Conservation (phyloP, 176 grass and related monocot species). For the Carex cristatella region DNA sequence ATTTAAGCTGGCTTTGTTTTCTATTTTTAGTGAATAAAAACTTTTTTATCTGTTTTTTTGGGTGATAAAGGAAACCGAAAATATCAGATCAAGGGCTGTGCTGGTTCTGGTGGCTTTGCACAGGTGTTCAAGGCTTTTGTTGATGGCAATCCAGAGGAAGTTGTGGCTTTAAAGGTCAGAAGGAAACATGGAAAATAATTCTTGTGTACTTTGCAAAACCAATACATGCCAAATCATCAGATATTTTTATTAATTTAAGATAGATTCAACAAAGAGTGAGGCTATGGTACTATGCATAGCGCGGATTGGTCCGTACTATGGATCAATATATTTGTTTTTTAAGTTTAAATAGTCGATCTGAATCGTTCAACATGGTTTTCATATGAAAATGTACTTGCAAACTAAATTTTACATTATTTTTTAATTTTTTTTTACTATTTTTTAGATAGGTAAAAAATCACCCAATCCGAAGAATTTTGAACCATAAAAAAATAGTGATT, state of each 20-base stretch:
- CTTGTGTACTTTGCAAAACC: neutral
- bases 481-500: too few species aligned
- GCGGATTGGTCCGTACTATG: too few species aligned
- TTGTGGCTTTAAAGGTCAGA: conserved; percentile 79
- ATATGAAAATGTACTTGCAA: too few species aligned
- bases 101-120: conserved; percentile 77
- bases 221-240: neutral
- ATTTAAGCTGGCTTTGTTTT: neutral
- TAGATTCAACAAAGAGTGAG: too few species aligned
- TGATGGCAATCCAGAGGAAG: conserved; percentile 59
- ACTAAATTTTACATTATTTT: too few species aligned
- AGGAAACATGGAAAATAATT: neutral
- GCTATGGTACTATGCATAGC: too few species aligned
- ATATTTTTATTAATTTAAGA: neutral
- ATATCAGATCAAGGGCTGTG: conserved; percentile 81
- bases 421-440: too few species aligned
- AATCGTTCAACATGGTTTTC: too few species aligned
- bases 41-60: conserved; percentile 20
- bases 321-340: too few species aligned
- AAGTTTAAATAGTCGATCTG: too few species aligned
- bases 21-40: conserved; percentile 15
- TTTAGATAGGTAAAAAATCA: too few species aligned
- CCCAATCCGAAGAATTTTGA: too few species aligned
- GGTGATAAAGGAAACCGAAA: conserved; percentile 54
- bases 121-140: conserved; percentile 76